Evolutionary conservation across 129 eudicot genomes (phyloP), one percentile per base, ranked within the genome.

Genomic region (Heracleum sosnowskyi): DNA sequence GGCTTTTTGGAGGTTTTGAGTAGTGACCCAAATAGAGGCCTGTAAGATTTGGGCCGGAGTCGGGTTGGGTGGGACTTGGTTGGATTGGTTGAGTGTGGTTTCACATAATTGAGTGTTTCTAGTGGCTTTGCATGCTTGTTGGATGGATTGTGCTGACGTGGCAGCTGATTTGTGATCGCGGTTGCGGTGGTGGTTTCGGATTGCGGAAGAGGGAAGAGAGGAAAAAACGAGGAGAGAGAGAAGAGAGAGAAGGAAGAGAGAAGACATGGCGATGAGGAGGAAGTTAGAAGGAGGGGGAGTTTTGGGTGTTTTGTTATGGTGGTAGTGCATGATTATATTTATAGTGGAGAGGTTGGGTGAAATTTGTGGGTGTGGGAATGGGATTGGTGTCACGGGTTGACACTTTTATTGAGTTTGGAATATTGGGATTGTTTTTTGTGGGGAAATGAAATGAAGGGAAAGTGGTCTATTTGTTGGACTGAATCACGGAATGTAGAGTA

Each of bases 81-180:
- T 22, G 74, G 87, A 72, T 17, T 81, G 41, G 34, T 41, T 4
- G 4, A 92, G 80, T 9, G 89, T 80, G 0, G 86, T 26, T 36
- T 86, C 41, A 79, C 97, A 92, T 7, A 83, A 40, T 10, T 85
- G 80, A 1, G 83, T 86, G 76, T 81, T 82, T 8, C 96, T 84
- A 42, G 97, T 86, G 33, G 93, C 90, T 73, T 80, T 83, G 66
- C 97, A 92, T 26, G 96, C 96, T 62, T 73, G 86, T 2, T 55
- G 86, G 81, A 88, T 82, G 2, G 75, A 76, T 0, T 87, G 47
- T 0, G 87, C n/a, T 69, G 74, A 35, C 42, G 72, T 66, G 72
- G 44, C 45, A 11, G 68, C 1, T 0, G 74, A 34, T 17, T 15
- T 6, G 74, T 11, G 76, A 36, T 76, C 7, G 11, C 34, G 42